A percentile compares a stretch with the other conserved stretches of the same genome.
Conservation (phyloP, 768 basidiomycete species). For the Boletus tomentosulus region DNA sequence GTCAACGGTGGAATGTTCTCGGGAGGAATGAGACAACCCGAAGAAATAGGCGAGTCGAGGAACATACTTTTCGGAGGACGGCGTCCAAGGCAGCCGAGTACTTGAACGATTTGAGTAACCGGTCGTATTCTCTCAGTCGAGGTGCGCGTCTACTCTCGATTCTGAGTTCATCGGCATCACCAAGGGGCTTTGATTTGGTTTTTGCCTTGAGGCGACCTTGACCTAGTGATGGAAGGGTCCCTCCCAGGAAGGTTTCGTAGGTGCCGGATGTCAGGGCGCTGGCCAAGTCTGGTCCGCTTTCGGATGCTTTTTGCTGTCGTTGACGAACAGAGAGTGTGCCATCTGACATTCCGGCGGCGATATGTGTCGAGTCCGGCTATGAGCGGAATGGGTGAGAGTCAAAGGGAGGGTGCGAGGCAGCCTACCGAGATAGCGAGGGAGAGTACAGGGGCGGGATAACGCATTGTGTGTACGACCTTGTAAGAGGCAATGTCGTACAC, state of each 20-base stretch:
- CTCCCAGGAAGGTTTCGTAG: conserved; percentile 65
- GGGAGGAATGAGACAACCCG: not conserved
- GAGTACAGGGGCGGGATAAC: conserved; percentile 90
- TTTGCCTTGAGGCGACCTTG: conserved; percentile 50
- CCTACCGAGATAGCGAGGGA: conserved; percentile 85
- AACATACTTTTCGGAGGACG: conserved; percentile 73
- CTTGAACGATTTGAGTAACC: conserved; percentile 84
- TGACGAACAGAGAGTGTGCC: conserved; percentile 96
- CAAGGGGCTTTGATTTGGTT: conserved; percentile 44
- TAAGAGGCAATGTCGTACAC: conserved; percentile 94
- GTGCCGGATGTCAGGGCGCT: conserved; percentile 47
- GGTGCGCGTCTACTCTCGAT: conserved; percentile 69
- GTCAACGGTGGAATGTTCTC: conserved; percentile 82
- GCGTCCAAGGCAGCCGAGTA: conserved; percentile 94
- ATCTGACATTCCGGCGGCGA: conserved; percentile 96
- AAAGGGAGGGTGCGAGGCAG: not conserved
- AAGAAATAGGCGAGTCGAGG: not conserved
- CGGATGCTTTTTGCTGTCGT: conserved; percentile 72
- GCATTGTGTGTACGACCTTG: conserved; percentile 97
- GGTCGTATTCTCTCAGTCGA: conserved; percentile 83
- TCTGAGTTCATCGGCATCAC: conserved; percentile 71
- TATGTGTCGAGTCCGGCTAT: conserved; percentile 94
- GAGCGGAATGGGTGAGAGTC: conserved; percentile 6
- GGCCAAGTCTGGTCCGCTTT: conserved; percentile 39
- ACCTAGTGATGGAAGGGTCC: conserved; percentile 51